These are phyloP conservation scores for Miamiensis avidus DNA, from an alignment of 169 alveolate genomes.

Conservation along the genomic window DNA sequence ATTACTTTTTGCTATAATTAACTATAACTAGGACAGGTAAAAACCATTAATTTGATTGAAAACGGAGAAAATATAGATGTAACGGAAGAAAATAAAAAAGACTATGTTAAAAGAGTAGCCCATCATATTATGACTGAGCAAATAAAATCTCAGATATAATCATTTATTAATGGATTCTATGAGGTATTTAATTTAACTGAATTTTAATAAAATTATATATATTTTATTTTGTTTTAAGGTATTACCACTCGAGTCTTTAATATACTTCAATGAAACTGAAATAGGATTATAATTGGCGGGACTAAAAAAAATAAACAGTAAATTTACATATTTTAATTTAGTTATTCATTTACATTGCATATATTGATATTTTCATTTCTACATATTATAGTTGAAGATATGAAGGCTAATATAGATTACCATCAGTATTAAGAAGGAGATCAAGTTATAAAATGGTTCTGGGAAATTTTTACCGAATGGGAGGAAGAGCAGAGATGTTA, in stretches of 20 bases:
- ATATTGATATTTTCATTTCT: too few relatives aligned
- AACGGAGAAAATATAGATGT: slow-evolving; percentile 91
- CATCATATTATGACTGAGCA: slow-evolving; percentile 93
- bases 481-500: neutral
- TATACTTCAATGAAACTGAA: neutral
- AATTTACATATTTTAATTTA: too few relatives aligned
- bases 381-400: neutral
- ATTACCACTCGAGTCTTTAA: neutral
- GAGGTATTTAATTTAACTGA: slow-evolving; percentile 60
- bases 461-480: neutral
- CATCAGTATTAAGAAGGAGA: neutral
- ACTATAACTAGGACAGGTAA: slow-evolving; percentile 94
- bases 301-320: neutral
- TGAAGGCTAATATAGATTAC: neutral
- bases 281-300: neutral
- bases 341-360: too few relatives aligned
- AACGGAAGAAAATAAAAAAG: slow-evolving; percentile 93
- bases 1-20: slow-evolving; percentile 89
- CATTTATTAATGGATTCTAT: slow-evolving; percentile 96
- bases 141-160: slow-evolving; percentile 93
- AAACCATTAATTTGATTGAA: slow-evolving; percentile 93
- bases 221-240: neutral
- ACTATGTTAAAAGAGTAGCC: slow-evolving; percentile 93
- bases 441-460: neutral
- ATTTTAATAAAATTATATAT: neutral